A percentile compares a stretch with the other conserved stretches of the same genome.
Evolutionary conservation across 371 early-diverging fungal genomes (phyloP).

Genomic region (Basidiobolus heterosporus): DNA sequence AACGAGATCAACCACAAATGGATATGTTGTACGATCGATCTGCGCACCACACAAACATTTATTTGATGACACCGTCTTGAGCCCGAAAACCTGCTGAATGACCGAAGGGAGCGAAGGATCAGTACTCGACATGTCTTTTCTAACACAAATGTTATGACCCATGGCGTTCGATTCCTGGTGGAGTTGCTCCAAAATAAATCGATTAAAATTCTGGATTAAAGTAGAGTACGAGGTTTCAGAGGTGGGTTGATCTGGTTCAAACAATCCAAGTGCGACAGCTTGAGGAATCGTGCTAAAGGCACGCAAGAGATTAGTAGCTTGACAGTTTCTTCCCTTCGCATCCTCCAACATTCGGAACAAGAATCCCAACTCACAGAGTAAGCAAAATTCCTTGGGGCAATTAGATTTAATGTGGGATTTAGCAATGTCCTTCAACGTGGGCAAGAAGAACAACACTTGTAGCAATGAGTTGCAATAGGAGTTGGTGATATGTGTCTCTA

Average conservation of each 20-base stretch:
- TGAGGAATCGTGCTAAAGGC: constrained; percentile 69
- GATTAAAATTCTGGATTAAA: constrained; percentile 66
- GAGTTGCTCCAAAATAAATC: constrained; percentile 80
- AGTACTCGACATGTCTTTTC: neutral
- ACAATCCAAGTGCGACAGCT: constrained; percentile 61
- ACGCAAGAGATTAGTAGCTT: constrained; percentile 76
- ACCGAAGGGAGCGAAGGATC: constrained; percentile 16
- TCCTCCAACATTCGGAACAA: constrained; percentile 80
- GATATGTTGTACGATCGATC: constrained; percentile 36
- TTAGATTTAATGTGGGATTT: constrained; percentile 49
- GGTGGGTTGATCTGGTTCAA: constrained; percentile 64
- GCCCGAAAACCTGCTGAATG: constrained; percentile 57
- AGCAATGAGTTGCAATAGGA: constrained; percentile 78
- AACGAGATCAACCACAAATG: constrained; percentile 60
- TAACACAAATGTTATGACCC: neutral
- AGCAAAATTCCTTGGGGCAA: constrained; percentile 60
- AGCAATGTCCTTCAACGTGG: constrained; percentile 40
- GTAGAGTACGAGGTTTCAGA: constrained; percentile 37
- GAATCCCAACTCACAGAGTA: constrained; percentile 82
- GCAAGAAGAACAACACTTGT: constrained; percentile 62
- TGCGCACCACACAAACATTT: constrained; percentile 44
- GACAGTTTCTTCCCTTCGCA: constrained; percentile 80
- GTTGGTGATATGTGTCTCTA: constrained; percentile 81
- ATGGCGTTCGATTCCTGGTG: constrained; percentile 43
- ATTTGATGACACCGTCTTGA: constrained; percentile 38